A percentile compares a stretch with the other conserved stretches of the same genome.
Conservation (phyloP, 2,329 filamentous ascomycete genomes). For the Exophiala sideris region DNA sequence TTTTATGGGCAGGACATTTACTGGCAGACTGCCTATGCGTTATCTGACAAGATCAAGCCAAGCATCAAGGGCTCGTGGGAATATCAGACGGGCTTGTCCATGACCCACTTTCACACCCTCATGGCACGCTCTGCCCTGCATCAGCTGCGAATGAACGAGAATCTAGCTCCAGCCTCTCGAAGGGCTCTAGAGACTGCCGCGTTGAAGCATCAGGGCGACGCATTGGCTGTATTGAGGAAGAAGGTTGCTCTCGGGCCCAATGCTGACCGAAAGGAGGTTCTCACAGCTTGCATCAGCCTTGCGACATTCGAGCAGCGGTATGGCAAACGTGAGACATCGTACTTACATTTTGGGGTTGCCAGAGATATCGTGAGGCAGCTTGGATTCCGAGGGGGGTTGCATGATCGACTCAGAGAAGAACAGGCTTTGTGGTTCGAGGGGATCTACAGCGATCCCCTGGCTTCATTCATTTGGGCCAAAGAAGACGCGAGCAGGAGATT, state of each 20-base stretch:
- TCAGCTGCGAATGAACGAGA: constrained; percentile 18
- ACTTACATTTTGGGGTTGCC: constrained; percentile 13
- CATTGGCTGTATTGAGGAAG: constrained; percentile 9
- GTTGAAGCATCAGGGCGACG: constrained; percentile 17
- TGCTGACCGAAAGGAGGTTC: constrained; percentile 13
- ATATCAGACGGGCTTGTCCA: constrained; percentile 15
- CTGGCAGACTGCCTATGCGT: constrained; percentile 18
- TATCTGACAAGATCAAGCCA: constrained; percentile 12
- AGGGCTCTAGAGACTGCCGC: constrained; percentile 14
- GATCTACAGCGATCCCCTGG: constrained; percentile 15
- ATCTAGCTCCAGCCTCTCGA: not conserved
- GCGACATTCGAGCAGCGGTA: constrained; percentile 20
- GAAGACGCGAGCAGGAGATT: constrained; percentile 12
- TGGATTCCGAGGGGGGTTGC: constrained; percentile 7
- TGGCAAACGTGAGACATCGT: constrained; percentile 9
- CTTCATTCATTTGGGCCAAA: constrained; percentile 14
- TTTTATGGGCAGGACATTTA: constrained; percentile 19
- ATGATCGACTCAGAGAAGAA: constrained; percentile 17
- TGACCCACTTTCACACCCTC: constrained; percentile 16
- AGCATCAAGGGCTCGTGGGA: constrained; percentile 21
- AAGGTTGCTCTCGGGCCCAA: constrained; percentile 9
- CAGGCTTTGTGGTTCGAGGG: constrained; percentile 21
- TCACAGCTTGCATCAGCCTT: constrained; percentile 13
- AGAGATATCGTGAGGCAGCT: constrained; percentile 14
- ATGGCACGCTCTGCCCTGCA: constrained; percentile 21